These are phyloP conservation scores for Penicillium bovifimosum DNA, from an alignment of 495 filamentous ascomycete genomes.

Conservation along the genomic window DNA sequence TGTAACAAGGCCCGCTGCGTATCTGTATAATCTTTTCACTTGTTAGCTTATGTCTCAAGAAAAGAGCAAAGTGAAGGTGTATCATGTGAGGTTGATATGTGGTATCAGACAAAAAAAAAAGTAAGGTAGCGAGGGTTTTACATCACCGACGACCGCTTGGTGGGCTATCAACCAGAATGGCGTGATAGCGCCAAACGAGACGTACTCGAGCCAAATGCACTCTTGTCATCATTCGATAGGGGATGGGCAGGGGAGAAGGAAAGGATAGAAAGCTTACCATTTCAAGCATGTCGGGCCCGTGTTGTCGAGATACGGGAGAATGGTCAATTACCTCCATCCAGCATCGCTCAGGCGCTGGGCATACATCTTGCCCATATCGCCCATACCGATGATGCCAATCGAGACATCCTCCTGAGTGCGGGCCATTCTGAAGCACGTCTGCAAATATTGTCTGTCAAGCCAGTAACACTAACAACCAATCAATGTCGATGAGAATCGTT, in stretches of 20 bases:
- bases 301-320: slow-evolving; percentile 12
- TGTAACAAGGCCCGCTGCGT: not conserved
- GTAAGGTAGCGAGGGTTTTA: slow-evolving; percentile 95
- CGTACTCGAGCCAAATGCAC: slow-evolving; percentile 99
- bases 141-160: slow-evolving; percentile 73
- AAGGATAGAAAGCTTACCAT: slow-evolving; percentile 28
- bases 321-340: slow-evolving; percentile 80
- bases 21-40: slow-evolving; percentile 8
- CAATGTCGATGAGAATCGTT: not conserved
- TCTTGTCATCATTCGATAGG: slow-evolving; percentile 87
- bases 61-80: slow-evolving; percentile 5
- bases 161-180: slow-evolving; percentile 50
- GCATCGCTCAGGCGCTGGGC: slow-evolving; percentile 77
- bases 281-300: slow-evolving; percentile 5
- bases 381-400: slow-evolving; percentile 96
- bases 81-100: slow-evolving; percentile 7
- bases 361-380: slow-evolving; percentile 99
- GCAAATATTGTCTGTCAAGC: not conserved
- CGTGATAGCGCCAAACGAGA: slow-evolving; percentile 33
- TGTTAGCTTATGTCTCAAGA: slow-evolving; percentile 13
- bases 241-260: slow-evolving; percentile 11
- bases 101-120: slow-evolving; percentile 71
- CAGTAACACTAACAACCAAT: not conserved
- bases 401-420: slow-evolving; percentile 57
- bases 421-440: slow-evolving; percentile 23